These are phyloP conservation scores for Plenodomus biglobosus DNA, from an alignment of 2,329 filamentous ascomycete genomes.

Conservation along the genomic window DNA sequence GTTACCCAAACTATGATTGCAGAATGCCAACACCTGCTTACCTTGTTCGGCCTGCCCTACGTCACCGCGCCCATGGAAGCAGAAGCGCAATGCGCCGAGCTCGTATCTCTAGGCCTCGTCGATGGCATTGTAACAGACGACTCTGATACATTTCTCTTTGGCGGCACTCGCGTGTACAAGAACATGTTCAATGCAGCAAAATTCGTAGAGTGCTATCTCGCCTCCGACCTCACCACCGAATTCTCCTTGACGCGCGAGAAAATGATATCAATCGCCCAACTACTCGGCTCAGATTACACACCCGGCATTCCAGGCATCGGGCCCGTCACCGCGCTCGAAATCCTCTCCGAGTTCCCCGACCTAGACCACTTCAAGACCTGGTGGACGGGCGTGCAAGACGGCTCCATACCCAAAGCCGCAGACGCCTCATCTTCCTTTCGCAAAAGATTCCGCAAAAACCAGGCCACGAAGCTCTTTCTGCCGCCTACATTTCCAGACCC, in stretches of 20 bases:
- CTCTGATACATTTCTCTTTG: slow-evolving; percentile 94
- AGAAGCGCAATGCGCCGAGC: slow-evolving; percentile 93
- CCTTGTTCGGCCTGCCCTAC: slow-evolving; percentile 91
- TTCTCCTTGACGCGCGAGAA: slow-evolving; percentile 83
- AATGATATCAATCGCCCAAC: slow-evolving; percentile 85
- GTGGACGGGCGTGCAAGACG: slow-evolving; percentile 77
- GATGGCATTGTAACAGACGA: slow-evolving; percentile 98
- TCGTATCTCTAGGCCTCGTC: slow-evolving; percentile 82
- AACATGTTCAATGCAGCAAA: slow-evolving; percentile 99
- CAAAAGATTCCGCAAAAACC: slow-evolving; percentile 79
- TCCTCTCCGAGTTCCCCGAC: slow-evolving; percentile 82
- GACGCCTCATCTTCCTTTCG: slow-evolving; percentile 67
- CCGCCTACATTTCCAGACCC: slow-evolving; percentile 76
- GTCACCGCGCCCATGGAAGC: slow-evolving; percentile 99
- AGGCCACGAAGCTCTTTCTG: slow-evolving; percentile 83
- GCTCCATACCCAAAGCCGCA: slow-evolving; percentile 60
- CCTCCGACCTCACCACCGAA: slow-evolving; percentile 81
- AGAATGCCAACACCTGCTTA: slow-evolving; percentile 88
- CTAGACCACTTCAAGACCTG: slow-evolving; percentile 80
- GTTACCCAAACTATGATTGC: slow-evolving; percentile 94
- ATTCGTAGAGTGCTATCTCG: slow-evolving; percentile 93
- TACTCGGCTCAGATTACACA: slow-evolving; percentile 93
- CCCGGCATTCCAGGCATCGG: slow-evolving; percentile 89
- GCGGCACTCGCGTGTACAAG: slow-evolving; percentile 94
- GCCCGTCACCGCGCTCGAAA: slow-evolving; percentile 91